Base-by-base conservation (phyloP, 1,284 basidiomycete species). In the Stereum hirsutum region DNA sequence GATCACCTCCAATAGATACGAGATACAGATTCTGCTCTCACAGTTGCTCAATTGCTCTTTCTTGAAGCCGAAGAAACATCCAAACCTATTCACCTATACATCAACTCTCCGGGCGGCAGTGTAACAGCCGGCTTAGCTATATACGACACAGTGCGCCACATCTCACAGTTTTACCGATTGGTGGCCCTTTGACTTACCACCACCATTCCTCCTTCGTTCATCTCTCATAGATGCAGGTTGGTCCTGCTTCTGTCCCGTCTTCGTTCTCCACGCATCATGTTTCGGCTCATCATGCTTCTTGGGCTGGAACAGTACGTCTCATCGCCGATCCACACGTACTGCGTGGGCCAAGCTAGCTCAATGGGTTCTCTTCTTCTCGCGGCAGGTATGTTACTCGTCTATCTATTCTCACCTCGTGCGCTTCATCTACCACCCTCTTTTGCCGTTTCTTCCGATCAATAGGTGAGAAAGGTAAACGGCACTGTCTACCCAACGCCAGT, bases 51-150 rank as follows among this genome's bases (percentile, higher is more conserved):
- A 57, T 68, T 96, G 2, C 78, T 96, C 31, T 96, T 94, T 61
- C 74, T 96, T 41, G 93, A 96, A 66, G 92, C 93, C 1, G 92
- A 95, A 62, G 89, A 94, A 52, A 80, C 89, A 0, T 79, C 81
- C 12, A 89, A 90, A 56, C 93, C 92, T 2, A 94, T 96, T 46
- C 89, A 93, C 56, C 66, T 96, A 17, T 95, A 94, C 64, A 93
- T 95, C 55, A 96, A 95, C 64, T 92, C 89, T 5, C 92, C 93
- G 0, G 92, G 92, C 4, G 93, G 93, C 27, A 89, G 86, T 54
- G 92, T 96, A 32, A 94, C 92, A 0, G 89, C 91, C 31, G 93
- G 92, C 14, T 66, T 96, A 41, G 92, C 92, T 5, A 94, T 96
- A 46, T 96, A 96, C 66, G 93, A 96, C 59, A 95, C 92, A 56